phyloP scores from a whole-genome alignment of 176 grass and related monocot genomes.

The Lolium perenne region DNA sequence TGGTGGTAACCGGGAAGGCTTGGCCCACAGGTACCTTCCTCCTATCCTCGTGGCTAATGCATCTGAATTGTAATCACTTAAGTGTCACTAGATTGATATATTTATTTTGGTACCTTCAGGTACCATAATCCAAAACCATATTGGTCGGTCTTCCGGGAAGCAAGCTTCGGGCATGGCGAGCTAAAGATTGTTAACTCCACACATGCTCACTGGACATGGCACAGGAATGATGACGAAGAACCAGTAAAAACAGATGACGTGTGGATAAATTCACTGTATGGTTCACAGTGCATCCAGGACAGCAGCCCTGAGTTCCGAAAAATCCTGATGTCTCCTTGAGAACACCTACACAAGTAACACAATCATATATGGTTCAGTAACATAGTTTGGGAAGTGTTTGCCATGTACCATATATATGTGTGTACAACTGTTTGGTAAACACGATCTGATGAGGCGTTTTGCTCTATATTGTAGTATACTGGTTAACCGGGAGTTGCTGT shows the following conservation, averaged over 20 bases:
- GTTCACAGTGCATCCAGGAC: conserved; percentile 56
- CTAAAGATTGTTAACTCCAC: conserved; percentile 76
- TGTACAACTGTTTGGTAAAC: conserved; percentile 20
- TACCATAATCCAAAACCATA: conserved; percentile 75
- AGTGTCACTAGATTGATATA: not conserved
- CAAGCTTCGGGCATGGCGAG: conserved; percentile 93
- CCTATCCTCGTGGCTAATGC: not conserved
- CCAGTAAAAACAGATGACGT: conserved; percentile 73
- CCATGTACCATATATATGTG: conserved; percentile 36
- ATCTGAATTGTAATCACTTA: not conserved
- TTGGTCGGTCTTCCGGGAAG: conserved; percentile 98
- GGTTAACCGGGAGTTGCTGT: not conserved
- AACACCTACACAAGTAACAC: not conserved
- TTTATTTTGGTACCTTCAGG: conserved; percentile 38
- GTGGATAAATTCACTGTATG: conserved; percentile 84
- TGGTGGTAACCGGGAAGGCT: conserved; percentile 93
- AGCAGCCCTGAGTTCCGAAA: conserved; percentile 53
- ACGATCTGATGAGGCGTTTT: not conserved
- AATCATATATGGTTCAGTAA: not conserved
- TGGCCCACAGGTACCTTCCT: conserved; percentile 69
- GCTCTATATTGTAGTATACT: conserved; percentile 23
- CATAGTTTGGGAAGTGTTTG: not conserved
- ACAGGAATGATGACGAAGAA: conserved; percentile 88
- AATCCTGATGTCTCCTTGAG: conserved; percentile 76
- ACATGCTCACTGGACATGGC: conserved; percentile 94